Evolutionary conservation across 345 rosid genomes (phyloP).

Genomic region (Salix udensis): DNA sequence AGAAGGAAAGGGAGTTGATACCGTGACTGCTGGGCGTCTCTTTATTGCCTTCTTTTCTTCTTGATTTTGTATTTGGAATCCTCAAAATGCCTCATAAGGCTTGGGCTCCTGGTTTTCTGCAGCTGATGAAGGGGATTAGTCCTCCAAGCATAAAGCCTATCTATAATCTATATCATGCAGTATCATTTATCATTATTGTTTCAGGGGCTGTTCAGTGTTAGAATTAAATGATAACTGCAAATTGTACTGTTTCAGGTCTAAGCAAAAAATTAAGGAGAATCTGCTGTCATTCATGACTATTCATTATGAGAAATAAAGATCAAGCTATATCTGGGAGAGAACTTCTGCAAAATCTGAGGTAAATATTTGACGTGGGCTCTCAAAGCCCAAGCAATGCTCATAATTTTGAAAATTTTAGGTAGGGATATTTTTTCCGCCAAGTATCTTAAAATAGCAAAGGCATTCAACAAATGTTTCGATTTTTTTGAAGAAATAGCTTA

Average conservation of each 20-base stretch:
- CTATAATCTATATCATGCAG: background rate
- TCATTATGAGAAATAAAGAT: constrained; percentile 10
- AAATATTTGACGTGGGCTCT: constrained; percentile 22
- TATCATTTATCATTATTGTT: background rate
- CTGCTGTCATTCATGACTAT: constrained; percentile 1
- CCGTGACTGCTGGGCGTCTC: background rate
- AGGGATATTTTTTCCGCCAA: background rate
- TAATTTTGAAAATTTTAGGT: background rate
- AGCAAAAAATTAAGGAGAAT: constrained; percentile 5
- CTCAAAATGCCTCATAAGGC: background rate
- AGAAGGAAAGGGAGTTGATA: background rate
- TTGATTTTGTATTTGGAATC: background rate
- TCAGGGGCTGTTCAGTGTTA: background rate
- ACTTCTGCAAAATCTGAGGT: constrained; percentile 24
- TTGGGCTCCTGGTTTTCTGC: background rate
- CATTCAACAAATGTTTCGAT: background rate
- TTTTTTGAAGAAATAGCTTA: background rate
- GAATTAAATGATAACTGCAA: constrained; percentile 8
- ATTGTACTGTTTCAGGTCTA: constrained; percentile 25
- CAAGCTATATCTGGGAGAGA: background rate
- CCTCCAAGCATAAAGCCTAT: background rate
- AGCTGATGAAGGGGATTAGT: background rate
- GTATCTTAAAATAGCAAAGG: background rate
- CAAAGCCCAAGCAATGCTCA: background rate
- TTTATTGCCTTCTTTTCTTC: background rate